Evolutionary conservation across 2,329 filamentous ascomycete genomes (phyloP).

Genomic region (Penicillium sp.): DNA sequence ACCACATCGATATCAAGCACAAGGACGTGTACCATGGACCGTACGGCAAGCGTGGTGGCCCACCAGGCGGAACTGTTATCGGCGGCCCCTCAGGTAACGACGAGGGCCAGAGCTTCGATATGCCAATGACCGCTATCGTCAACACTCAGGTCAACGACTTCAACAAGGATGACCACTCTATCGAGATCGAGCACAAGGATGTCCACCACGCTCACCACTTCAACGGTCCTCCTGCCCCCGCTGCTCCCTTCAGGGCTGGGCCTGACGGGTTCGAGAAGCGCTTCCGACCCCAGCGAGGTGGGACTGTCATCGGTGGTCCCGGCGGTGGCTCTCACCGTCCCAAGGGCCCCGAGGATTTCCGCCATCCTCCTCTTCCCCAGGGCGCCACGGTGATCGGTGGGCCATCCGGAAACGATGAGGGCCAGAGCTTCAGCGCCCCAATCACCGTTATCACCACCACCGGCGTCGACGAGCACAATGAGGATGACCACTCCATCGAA

Average conservation of each 20-base stretch:
- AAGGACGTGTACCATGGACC: constrained; percentile 18
- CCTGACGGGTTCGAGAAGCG: constrained; percentile 11
- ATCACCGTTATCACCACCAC: constrained; percentile 15
- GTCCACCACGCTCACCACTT: constrained; percentile 8
- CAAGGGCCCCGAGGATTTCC: constrained; percentile 1
- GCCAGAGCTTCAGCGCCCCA: constrained; percentile 20
- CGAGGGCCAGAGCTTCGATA: constrained; percentile 23
- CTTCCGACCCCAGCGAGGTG: constrained; percentile 9
- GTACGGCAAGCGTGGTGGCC: constrained; percentile 16
- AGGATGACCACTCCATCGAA: constrained; percentile 20
- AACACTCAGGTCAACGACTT: constrained; percentile 19
- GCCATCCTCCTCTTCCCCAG: neutral
- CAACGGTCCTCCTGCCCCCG: neutral
- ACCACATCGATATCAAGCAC: constrained; percentile 22
- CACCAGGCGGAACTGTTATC: constrained; percentile 18
- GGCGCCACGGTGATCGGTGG: constrained; percentile 23
- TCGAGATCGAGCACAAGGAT: constrained; percentile 19
- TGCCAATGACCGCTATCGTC: constrained; percentile 21
- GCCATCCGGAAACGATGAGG: constrained; percentile 24
- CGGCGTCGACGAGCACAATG: constrained; percentile 13
- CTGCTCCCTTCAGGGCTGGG: constrained; percentile 7
- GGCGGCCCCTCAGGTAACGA: constrained; percentile 25
- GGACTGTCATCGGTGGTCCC: too few species aligned
- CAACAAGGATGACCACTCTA: constrained; percentile 21
- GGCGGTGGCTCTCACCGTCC: constrained; percentile 4